Evolutionary conservation across 129 eudicot genomes (phyloP).

Genomic region (Helichrysum umbraculigerum): DNA sequence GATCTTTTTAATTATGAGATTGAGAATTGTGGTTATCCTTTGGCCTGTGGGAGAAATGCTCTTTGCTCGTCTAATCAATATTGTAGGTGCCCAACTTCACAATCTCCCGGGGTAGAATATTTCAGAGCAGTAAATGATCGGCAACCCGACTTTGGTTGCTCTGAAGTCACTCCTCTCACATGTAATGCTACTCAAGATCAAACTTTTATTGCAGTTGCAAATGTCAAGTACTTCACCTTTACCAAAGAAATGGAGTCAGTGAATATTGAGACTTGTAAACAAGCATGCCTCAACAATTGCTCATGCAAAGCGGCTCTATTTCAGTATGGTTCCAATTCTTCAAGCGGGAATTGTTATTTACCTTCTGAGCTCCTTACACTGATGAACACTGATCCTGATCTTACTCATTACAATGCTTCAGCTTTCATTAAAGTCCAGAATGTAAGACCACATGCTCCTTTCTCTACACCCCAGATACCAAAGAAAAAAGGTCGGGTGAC

Average conservation of each 20-base stretch:
- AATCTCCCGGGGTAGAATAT: constrained; percentile 2
- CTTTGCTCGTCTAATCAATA: constrained; percentile 29
- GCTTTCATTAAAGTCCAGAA: constrained; percentile 38
- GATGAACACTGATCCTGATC: background rate
- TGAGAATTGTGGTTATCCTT: constrained; percentile 26
- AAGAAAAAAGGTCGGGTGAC: background rate
- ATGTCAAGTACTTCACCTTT: constrained; percentile 11
- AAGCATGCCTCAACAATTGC: constrained; percentile 40
- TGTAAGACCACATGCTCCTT: background rate
- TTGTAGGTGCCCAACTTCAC: constrained; percentile 32
- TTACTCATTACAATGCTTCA: background rate
- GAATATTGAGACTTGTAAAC: constrained; percentile 35
- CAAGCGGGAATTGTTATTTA: constrained; percentile 17
- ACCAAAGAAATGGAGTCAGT: background rate
- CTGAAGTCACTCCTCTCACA: constrained; percentile 20
- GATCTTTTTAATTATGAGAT: constrained; percentile 6
- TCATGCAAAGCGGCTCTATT: constrained; percentile 46
- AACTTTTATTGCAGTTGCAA: constrained; percentile 15
- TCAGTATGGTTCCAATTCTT: background rate
- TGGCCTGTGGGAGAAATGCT: constrained; percentile 35
- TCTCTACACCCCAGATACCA: no score
- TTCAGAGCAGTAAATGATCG: constrained; percentile 15
- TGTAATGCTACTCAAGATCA: constrained; percentile 30
- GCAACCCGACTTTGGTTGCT: constrained; percentile 35
- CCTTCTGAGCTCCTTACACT: constrained; percentile 34